phyloP scores from a whole-genome alignment of 2,329 filamentous ascomycete genomes.

The Monilinia aucupariae region DNA sequence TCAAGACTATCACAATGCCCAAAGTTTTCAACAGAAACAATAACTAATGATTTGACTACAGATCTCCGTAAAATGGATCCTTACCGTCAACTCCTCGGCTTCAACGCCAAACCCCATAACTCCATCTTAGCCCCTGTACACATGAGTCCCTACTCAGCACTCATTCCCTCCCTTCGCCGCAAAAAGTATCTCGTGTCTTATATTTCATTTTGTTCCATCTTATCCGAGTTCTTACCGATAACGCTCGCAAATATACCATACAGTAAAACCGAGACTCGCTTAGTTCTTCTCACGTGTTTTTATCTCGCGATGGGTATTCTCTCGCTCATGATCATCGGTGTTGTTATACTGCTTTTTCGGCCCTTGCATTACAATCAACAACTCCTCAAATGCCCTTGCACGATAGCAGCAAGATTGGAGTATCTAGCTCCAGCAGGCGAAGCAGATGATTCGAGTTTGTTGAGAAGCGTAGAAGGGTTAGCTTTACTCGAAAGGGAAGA shows the following conservation, averaged over 20 bases:
- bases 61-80: constrained; percentile 23
- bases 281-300: background rate
- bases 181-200: constrained; percentile 29
- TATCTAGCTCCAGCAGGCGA: background rate
- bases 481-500: constrained; percentile 33
- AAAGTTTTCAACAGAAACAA: constrained; percentile 24
- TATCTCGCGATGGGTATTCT: constrained; percentile 5
- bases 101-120: constrained; percentile 33
- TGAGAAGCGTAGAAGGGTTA: constrained; percentile 39
- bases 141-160: constrained; percentile 43
- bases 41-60: background rate
- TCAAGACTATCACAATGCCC: background rate
- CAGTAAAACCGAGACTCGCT: background rate
- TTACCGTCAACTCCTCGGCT: constrained; percentile 38
- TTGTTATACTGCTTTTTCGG: background rate
- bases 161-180: constrained; percentile 37
- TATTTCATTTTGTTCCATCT: background rate
- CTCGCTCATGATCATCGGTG: background rate
- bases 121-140: constrained; percentile 41
- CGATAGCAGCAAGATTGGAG: background rate
- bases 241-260: background rate
- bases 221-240: constrained; percentile 2
- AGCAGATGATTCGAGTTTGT: constrained; percentile 33
- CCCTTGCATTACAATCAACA: background rate
- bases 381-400: background rate